Percentiles rank a stretch among this genome's conserved stretches.
These are phyloP conservation scores for Echinochloa phyllopogon DNA, from an alignment of 176 grass and related monocot genomes.

Conservation along the genomic window DNA sequence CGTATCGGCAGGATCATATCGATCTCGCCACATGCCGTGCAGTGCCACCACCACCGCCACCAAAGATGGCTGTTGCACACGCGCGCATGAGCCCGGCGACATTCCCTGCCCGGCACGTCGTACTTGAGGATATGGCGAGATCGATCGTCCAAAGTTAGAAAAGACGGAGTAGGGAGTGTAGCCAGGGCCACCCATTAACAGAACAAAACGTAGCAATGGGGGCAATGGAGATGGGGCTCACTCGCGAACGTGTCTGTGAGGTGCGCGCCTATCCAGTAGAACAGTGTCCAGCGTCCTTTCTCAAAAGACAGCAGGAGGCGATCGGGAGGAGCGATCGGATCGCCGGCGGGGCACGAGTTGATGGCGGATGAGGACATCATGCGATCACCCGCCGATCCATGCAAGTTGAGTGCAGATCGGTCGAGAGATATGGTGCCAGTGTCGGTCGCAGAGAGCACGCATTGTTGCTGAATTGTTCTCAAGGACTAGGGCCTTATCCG, in stretches of 20 bases:
- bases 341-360: background rate
- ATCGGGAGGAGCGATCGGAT: background rate
- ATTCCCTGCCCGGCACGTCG: background rate
- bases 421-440: background rate
- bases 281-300: background rate
- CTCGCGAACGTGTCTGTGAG: background rate
- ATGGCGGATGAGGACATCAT: background rate
- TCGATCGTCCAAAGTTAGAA: background rate
- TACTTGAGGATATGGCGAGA: background rate
- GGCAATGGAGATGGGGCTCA: background rate
- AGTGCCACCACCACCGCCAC: no score
- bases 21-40: background rate
- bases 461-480: background rate
- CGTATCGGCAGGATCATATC: constrained; percentile 4
- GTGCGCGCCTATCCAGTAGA: constrained; percentile 3
- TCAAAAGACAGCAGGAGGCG: background rate
- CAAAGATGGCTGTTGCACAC: background rate
- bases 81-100: background rate
- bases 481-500: background rate
- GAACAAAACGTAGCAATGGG: background rate
- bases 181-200: background rate
- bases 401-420: background rate
- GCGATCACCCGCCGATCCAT: background rate
- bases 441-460: background rate
- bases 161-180: background rate